Evolutionary conservation across 2,329 filamentous ascomycete genomes (phyloP), one percentile per base, ranked within the genome.

Genomic region (Colletotrichum echinochloae): DNA sequence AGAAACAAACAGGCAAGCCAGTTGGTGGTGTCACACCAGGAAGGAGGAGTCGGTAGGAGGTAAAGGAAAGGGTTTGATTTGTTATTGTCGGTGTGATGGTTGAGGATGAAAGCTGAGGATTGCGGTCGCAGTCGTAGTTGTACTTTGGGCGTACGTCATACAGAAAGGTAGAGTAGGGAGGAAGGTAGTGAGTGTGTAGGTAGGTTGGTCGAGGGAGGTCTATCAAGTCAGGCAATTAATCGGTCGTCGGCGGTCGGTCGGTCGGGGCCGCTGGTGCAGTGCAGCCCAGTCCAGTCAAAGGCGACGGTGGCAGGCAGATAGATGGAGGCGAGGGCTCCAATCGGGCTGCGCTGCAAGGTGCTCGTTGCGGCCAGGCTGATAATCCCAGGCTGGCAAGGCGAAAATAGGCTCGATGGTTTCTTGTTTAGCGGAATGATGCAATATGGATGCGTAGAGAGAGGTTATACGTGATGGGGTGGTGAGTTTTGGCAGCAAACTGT

Each of bases 331-430:
- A 44, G 57, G 67, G 67, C 67, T 67, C 52, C 68, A 67, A 68
- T 71, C 68, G 68, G 64, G 68, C 64, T 71, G 64, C 68, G 52
- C 57, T 71, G 65, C 57, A 46, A 44, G 39, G 52, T 49, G 57
- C 35, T 62, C 37, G 52, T 63, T 48, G 59, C 35, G 37, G 44
- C 57, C 35, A 55, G 64, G 52, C 16, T 39, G 64, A 14, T 33
- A 41, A 59, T 57, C 14, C 20, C 16, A 62, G 65, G 54, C 44
- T 62, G 59, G 39, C 59, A 41, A 52, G 64, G 54, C 52, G 52
- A 28, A 39, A 30, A 39, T n/a, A 20, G 28, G 5, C 26, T 23
- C 16, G 64, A 67, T 67, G 56, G 33, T 7, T 35, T 39, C 28
- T 28, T 52, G 44, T 20, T 26, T 56, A 41, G 44, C 26, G n/a